A percentile compares a stretch with the other conserved stretches of the same genome.
These are phyloP conservation scores for Tolypocladium sp. DNA, from an alignment of 2,329 filamentous ascomycete genomes.

Conservation along the genomic window DNA sequence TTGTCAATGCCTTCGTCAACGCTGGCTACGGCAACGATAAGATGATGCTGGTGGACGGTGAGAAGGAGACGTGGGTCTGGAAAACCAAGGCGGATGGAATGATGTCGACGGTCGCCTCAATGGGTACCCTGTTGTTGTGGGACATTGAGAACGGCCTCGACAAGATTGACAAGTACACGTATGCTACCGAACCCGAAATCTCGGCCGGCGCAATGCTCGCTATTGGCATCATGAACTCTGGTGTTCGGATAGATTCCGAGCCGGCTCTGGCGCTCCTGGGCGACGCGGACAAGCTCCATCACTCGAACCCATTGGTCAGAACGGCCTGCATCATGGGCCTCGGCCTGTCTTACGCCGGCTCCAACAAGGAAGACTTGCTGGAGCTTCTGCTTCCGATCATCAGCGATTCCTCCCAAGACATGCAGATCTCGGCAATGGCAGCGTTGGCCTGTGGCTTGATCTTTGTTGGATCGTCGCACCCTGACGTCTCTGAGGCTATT, in stretches of 20 bases:
- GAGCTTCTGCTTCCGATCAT: constrained; percentile 82
- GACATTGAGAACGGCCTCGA: constrained; percentile 88
- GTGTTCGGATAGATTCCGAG: constrained; percentile 81
- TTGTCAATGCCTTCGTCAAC: constrained; percentile 96
- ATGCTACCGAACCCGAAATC: constrained; percentile 69
- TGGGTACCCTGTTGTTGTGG: constrained; percentile 88
- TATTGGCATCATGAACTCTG: constrained; percentile 92
- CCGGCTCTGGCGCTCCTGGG: constrained; percentile 80
- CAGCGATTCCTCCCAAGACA: constrained; percentile 71
- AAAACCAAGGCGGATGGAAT: constrained; percentile 98
- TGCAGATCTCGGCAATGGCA: constrained; percentile 96
- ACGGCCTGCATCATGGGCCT: constrained; percentile 92
- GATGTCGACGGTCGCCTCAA: constrained; percentile 89
- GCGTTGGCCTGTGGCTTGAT: constrained; percentile 83
- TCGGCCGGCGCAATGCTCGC: constrained; percentile 87
- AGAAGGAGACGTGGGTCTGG: constrained; percentile 94
- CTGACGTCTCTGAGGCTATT: constrained; percentile 86
- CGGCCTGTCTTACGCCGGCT: constrained; percentile 87
- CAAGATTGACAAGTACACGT: constrained; percentile 91
- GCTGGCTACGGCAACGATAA: constrained; percentile 94
- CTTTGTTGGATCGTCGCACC: constrained; percentile 85
- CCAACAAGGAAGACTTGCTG: constrained; percentile 82
- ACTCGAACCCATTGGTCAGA: constrained; percentile 67
- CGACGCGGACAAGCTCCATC: constrained; percentile 69
- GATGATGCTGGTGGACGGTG: constrained; percentile 87